Base-by-base conservation (phyloP, 2,329 filamentous ascomycete species). In the Monosporascus sp. region DNA sequence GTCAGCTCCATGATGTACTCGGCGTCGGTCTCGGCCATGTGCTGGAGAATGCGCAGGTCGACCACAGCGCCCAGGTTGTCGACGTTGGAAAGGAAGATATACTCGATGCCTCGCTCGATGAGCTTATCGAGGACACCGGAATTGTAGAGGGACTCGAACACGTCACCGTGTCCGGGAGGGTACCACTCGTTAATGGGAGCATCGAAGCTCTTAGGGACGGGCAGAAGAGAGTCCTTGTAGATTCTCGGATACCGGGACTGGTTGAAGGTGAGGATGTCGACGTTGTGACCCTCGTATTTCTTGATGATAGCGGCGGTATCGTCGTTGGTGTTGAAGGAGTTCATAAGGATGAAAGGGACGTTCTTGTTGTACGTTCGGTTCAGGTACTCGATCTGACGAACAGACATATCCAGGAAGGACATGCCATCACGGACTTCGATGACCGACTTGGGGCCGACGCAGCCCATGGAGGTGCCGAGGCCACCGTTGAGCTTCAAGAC, bases 1-100 rank as follows among this genome's bases (percentile, higher is more conserved):
- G 94, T 99, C 78, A 99, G 78, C 79, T 99, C 94, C 94, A 99
- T 99, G 72, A 99, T 93, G 82, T 99, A 99, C 80, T 99, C 94
- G 49, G 94, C 81, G 69, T 94, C 85, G 69, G 90, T 93, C 84
- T 97, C 90, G 55, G 95, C 89, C 94, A 99, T 97, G 86, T 99
- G 94, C 79, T 99, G 92, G 61, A 99, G 83, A 69, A 99, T 97
- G 74, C 91, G 90, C 68, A 99, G 85, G 75, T 99, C 94, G 59
- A 99, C 94, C 43, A 99, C 94, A 59, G 93, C 94, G 63, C 94
- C 94, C 68, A 99, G 76, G 82, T 99, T 99, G 81, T 99, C 94
- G 50, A 95, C 94, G 76, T 99, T 99, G 77, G 94, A 97, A 58
- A 99, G 79, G 86, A 99, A 99, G 74, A 99, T 85, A 74, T 95